Base-by-base conservation (phyloP, 2,329 filamentous ascomycete genomes). In the Xylaria polymorpha region DNA sequence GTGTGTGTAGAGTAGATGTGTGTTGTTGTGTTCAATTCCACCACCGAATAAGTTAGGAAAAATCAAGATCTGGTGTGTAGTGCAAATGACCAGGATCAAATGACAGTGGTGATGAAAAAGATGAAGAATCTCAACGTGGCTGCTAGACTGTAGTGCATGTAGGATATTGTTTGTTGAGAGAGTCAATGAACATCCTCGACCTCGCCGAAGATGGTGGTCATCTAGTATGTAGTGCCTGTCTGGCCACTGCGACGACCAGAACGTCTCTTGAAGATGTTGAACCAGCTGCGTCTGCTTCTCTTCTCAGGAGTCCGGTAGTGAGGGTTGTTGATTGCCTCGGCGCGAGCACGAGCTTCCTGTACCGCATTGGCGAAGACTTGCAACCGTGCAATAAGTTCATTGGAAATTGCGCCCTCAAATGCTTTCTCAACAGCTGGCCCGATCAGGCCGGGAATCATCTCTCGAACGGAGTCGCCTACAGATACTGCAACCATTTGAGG, bases 401-500 rank as follows among this genome's bases (percentile, higher is more conserved):
- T 66, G 14, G 43, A 64, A 53, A 79, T 64, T 7, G 72, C 70
- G 1, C 2, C 20, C 8, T 51, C 39, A 12, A 73, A 44, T 8
- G 67, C 68, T 1, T 55, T 4, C 1, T 74, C 39, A 1, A 67
- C 39, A 43, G 61, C 46, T 0, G 64, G 8, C 3, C 59, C 53
- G 41, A 76, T 20, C 59, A 1, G 74, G 70, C 51, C 62, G 0
- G 70, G 71, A 4, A 77, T 20, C 25, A 61, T 58, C 1, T 76
- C 66, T n/a, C 70, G 41, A 20, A 75, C 18, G 0, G 66, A 6
- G n/a, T 72, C 62, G n/a, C n/a, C n/a, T n/a, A n/a, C n/a, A 0
- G 70, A 14, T n/a, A n/a, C n/a, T n/a, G n/a, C n/a, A 39, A 75
- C 61, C 72, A 78, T 72, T 0, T 66, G 68, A 6, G 78, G 77